Conservation (phyloP, 768 basidiomycete species). For the Phanerochaete carnosa region DNA sequence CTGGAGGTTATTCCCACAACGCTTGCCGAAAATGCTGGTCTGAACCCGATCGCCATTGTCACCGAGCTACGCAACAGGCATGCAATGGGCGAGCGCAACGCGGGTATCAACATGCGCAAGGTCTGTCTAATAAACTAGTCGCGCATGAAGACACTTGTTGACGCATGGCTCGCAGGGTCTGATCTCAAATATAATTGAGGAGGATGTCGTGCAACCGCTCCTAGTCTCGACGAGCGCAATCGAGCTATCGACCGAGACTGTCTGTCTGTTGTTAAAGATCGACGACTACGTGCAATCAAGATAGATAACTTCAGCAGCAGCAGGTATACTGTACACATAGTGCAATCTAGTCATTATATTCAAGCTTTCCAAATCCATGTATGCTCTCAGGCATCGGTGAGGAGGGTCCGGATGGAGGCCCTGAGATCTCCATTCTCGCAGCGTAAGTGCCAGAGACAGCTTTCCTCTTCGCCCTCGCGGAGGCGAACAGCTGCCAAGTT, state of each 20-base stretch:
- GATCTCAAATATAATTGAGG: slow-evolving; percentile 96
- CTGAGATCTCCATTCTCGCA: slow-evolving; percentile 44
- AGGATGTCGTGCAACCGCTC: slow-evolving; percentile 95
- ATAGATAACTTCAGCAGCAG: slow-evolving; percentile 29
- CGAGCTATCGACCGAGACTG: slow-evolving; percentile 95
- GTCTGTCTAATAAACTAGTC: slow-evolving; percentile 37
- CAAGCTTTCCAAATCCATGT: not conserved
- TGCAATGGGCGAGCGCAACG: slow-evolving; percentile 89
- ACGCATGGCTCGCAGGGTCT: slow-evolving; percentile 58
- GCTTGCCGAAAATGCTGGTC: slow-evolving; percentile 95
- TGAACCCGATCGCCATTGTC: slow-evolving; percentile 97
- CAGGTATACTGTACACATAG: slow-evolving; percentile 1
- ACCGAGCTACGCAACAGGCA: slow-evolving; percentile 97
- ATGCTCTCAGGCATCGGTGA: slow-evolving; percentile 22
- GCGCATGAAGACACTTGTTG: not conserved
- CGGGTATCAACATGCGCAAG: slow-evolving; percentile 98
- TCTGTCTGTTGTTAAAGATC: slow-evolving; percentile 93
- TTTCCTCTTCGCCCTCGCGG: slow-evolving; percentile 59
- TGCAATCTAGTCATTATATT: not conserved
- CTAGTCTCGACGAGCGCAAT: slow-evolving; percentile 94
- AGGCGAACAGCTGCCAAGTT: slow-evolving; percentile 47
- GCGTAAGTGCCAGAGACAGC: slow-evolving; percentile 70
- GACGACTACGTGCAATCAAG: slow-evolving; percentile 89
- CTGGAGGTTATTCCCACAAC: slow-evolving; percentile 98
- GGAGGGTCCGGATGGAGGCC: slow-evolving; percentile 39